Conservation (phyloP, 192 early-diverging fungal species). For the Backusella luteola region DNA sequence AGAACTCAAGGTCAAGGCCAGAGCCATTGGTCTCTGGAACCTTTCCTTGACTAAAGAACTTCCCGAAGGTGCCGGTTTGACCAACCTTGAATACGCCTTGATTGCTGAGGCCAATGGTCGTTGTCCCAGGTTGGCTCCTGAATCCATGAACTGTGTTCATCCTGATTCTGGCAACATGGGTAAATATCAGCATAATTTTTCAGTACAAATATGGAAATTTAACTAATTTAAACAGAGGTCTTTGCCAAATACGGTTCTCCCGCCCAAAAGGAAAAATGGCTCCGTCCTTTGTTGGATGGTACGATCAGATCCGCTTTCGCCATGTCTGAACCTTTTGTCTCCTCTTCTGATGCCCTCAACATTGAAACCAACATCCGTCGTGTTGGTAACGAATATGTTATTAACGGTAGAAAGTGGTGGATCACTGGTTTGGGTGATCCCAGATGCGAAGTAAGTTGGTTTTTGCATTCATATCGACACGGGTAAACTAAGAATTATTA, state of each 20-base stretch:
- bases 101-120: conserved; percentile 91
- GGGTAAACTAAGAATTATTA: neutral
- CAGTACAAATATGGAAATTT: neutral
- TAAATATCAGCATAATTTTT: neutral
- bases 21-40: conserved; percentile 93
- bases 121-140: conserved; percentile 77
- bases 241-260: conserved; percentile 90
- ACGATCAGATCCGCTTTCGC: conserved; percentile 96
- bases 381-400: conserved; percentile 60
- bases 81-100: conserved; percentile 92
- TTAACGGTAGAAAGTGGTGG: conserved; percentile 97
- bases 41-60: conserved; percentile 76
- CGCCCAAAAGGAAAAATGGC: conserved; percentile 79
- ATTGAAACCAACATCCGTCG: conserved; percentile 82
- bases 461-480: conserved; percentile 21
- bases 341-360: conserved; percentile 97
- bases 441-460: conserved; percentile 84
- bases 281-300: conserved; percentile 83
- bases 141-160: conserved; percentile 89
- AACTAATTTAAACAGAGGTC: conserved; percentile 58
- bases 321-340: conserved; percentile 96
- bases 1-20: conserved; percentile 84
- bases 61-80: conserved; percentile 78
- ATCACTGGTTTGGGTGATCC: conserved; percentile 97
- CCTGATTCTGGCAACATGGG: conserved; percentile 98